Percentiles rank a stretch among this genome's conserved stretches.
Evolutionary conservation across 768 basidiomycete species (phyloP).

Genomic region (Termitomyces sp.): DNA sequence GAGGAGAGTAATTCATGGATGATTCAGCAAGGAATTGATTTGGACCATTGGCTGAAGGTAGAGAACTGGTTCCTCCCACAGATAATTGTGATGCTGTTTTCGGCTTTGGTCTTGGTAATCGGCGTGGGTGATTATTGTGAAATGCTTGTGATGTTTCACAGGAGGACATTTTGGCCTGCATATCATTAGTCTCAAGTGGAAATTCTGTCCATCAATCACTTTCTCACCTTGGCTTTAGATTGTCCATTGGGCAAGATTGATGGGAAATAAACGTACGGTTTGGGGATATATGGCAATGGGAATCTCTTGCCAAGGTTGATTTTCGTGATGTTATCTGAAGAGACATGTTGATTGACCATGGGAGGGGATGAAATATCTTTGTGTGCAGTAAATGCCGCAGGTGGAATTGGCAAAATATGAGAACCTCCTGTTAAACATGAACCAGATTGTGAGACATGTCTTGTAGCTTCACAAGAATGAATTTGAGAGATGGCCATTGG

Average conservation of each 20-base stretch:
- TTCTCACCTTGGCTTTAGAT: neutral
- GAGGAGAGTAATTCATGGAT: neutral
- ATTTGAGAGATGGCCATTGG: neutral
- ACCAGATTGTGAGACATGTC: neutral
- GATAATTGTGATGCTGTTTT: neutral
- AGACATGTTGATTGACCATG: neutral
- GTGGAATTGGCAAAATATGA: neutral
- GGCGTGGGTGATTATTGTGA: neutral
- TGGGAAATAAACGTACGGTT: neutral
- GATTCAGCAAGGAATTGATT: neutral
- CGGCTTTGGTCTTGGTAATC: neutral
- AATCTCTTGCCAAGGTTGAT: slow-evolving; percentile 5
- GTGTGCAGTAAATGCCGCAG: neutral
- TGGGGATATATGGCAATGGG: neutral
- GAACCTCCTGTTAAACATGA: no score
- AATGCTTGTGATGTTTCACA: neutral
- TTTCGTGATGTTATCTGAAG: neutral
- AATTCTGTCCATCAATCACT: neutral
- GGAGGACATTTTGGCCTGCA: neutral
- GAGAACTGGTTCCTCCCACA: neutral
- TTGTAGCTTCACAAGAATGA: neutral
- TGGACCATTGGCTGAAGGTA: neutral
- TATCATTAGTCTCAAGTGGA: neutral
- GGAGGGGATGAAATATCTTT: neutral
- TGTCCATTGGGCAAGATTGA: neutral